phyloP scores from a whole-genome alignment of 2,329 filamentous ascomycete species.

The Penicillium sp. region DNA sequence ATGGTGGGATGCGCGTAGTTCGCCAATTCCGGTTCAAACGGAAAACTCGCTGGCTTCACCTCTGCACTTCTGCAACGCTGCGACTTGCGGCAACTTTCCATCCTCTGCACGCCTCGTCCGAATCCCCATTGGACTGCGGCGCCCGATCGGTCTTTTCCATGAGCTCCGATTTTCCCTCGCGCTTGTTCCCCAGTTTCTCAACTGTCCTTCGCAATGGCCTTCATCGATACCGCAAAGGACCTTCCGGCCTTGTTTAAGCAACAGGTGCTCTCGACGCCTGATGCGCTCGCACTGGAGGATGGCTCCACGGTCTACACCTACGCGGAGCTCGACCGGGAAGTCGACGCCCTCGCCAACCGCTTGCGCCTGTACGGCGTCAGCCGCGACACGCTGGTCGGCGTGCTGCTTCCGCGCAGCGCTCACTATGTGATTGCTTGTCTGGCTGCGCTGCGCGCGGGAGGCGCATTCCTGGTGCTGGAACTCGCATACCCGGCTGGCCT shows the following conservation, averaged over 20 bases:
- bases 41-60: too few relatives aligned
- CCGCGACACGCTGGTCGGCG: constrained; percentile 70
- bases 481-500: constrained; percentile 72
- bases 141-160: too few relatives aligned
- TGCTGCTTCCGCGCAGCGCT: constrained; percentile 70
- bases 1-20: too few relatives aligned
- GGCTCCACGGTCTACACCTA: constrained; percentile 67
- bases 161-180: too few relatives aligned
- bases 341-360: constrained; percentile 61
- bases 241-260: constrained; percentile 67
- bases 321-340: constrained; percentile 65
- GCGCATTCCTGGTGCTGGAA: constrained; percentile 77
- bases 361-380: constrained; percentile 67
- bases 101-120: too few relatives aligned
- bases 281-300: constrained; percentile 70
- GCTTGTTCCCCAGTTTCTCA: too few relatives aligned
- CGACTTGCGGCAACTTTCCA: too few relatives aligned
- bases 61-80: too few relatives aligned
- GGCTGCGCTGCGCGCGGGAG: constrained; percentile 72
- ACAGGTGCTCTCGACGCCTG: constrained; percentile 66
- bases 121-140: too few relatives aligned
- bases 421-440: constrained; percentile 77
- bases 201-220: constrained; percentile 54
- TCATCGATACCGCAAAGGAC: constrained; percentile 70
- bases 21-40: too few relatives aligned